Evolutionary conservation across 768 basidiomycete species (phyloP), one percentile per base, ranked within the genome.

Genomic region (Amanita exitialis): DNA sequence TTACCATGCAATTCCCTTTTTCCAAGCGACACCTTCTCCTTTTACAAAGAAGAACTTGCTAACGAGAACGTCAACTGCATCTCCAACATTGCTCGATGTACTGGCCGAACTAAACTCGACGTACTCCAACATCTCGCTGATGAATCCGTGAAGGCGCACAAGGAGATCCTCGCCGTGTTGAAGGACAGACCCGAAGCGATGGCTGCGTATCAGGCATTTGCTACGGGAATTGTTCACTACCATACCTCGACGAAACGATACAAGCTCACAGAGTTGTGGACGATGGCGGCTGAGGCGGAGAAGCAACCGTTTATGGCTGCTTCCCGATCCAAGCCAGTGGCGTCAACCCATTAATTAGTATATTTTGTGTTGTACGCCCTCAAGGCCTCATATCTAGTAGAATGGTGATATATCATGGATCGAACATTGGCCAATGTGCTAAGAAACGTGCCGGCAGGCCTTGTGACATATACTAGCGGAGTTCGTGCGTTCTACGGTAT

Each of bases 21-120:
- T 4, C 9, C 18, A n/a, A n/a, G 50, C 28, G 50, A 51, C 32
- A 44, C 44, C 18, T 51, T 51, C 23, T 50, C 47, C 16, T 49
- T 49, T 25, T 49, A 49, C 47, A 49, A 49, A 30, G 47, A 49
- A 49, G 49, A 51, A 28, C 41, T 44, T 1, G 42, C 30, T 3
- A 1, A 44, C 20, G 50, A 51, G 23, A 44, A 21, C 15, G 42
- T 39, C 15, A 51, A 51, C 42, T 51, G 41, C 35, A 44, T 51
- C 9, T 51, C 50, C 12, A 43, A 51, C 32, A 34, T 51, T 16
- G 50, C 50, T 8, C 32, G 39, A 21, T 51, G 50, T 23, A 35
- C 16, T 2, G 21, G 27, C 6, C 20, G 7, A 16, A 18, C 41
- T 3, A 51, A 44, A 18, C 28, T 51, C 7, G 27, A 44, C 9